Evolutionary conservation across 2,329 filamentous ascomycete species (phyloP).

Genomic region (Curvularia sp.): DNA sequence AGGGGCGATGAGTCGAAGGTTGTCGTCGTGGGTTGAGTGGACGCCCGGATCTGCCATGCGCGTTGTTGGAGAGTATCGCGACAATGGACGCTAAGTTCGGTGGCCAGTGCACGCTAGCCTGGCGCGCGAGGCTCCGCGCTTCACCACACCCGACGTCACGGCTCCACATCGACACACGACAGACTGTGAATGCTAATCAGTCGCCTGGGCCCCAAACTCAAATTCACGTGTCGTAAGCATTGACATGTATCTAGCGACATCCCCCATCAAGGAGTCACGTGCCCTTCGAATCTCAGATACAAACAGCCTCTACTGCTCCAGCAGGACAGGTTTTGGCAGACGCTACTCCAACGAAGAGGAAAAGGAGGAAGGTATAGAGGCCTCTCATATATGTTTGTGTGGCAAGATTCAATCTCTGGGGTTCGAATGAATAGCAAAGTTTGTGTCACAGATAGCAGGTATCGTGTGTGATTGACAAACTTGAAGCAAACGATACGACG

Average conservation of each 20-base stretch:
- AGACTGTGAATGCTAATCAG: background rate
- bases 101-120: slow-evolving; percentile 10
- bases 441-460: too few relatives aligned
- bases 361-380: background rate
- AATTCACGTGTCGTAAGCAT: background rate
- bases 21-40: slow-evolving; percentile 11
- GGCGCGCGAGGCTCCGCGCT: slow-evolving; percentile 11
- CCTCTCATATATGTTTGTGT: too few relatives aligned
- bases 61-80: slow-evolving; percentile 20
- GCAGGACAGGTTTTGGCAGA: background rate
- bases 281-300: background rate
- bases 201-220: background rate
- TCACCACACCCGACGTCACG: slow-evolving; percentile 15
- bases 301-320: background rate
- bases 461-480: too few relatives aligned
- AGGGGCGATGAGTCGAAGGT: slow-evolving; percentile 3
- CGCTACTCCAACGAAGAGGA: background rate
- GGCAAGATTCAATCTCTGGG: too few relatives aligned
- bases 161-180: background rate
- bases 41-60: slow-evolving; percentile 12
- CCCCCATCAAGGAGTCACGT: background rate
- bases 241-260: background rate
- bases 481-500: too few relatives aligned
- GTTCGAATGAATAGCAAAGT: too few relatives aligned
- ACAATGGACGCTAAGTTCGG: slow-evolving; percentile 15